Conservation (phyloP, 2,329 filamentous ascomycete genomes). For the Phaeoacremonium minimum region DNA sequence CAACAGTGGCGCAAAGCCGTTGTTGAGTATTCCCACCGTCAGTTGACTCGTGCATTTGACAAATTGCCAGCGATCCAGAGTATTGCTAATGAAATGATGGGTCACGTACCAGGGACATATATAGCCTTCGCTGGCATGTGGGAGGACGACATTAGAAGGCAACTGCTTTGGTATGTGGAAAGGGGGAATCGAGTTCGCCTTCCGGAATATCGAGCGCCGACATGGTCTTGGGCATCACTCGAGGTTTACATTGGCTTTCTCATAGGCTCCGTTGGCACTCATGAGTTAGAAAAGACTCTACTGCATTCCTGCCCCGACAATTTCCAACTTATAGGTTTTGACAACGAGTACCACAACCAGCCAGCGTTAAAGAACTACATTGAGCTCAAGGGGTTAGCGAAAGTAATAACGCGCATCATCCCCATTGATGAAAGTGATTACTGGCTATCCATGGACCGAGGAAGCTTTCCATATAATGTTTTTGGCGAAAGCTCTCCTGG, state of each 20-base stretch:
- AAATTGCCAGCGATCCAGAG: not conserved
- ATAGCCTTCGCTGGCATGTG: not conserved
- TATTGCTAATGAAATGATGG: not conserved
- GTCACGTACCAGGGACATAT: not conserved
- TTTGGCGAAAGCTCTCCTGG: not conserved
- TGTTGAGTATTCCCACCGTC: not conserved
- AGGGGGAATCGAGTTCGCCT: not conserved
- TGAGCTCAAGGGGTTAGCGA: not conserved
- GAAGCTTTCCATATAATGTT: not conserved
- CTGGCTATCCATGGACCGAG: not conserved
- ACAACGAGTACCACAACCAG: not conserved
- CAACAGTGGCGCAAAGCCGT: not conserved
- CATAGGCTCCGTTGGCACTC: not conserved
- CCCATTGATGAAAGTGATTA: not conserved
- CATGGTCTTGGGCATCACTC: constrained; percentile 9
- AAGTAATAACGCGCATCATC: not conserved
- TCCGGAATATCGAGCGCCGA: constrained; percentile 5
- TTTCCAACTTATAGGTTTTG: not conserved
- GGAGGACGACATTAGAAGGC: not conserved
- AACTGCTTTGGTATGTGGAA: not conserved
- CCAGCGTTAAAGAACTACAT: not conserved
- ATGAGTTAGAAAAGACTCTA: not conserved
- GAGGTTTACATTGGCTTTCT: not conserved
- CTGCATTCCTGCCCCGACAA: no score
- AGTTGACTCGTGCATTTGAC: not conserved